Conservation (phyloP, 345 rosid genomes). For the Moricandia moricandioides region DNA sequence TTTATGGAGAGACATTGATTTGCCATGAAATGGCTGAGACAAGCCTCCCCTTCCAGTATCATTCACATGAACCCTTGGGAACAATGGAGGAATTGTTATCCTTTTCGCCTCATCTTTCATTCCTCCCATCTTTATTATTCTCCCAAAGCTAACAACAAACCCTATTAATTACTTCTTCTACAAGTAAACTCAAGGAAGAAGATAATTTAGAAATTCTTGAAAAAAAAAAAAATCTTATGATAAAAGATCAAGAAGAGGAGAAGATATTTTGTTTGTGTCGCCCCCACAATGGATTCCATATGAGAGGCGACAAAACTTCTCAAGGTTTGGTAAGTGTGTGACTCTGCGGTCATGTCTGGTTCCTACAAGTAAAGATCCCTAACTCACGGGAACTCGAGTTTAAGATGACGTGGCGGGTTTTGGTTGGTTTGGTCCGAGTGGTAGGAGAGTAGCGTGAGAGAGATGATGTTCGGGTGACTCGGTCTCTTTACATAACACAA, state of each 20-base stretch:
- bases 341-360: conserved; percentile 32
- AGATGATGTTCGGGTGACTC: conserved; percentile 33
- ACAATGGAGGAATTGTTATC: conserved; percentile 36
- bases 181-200: conserved; percentile 18
- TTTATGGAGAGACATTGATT: conserved; percentile 13
- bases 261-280: conserved; percentile 30
- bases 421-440: conserved; percentile 32
- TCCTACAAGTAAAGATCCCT: conserved; percentile 36
- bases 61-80: conserved; percentile 36
- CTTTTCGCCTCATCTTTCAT: conserved; percentile 41
- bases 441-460: conserved; percentile 24
- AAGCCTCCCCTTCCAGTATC: conserved; percentile 28
- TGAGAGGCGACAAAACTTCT: conserved; percentile 31
- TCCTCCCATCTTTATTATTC: conserved; percentile 31
- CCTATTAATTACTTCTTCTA: neutral
- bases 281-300: conserved; percentile 35
- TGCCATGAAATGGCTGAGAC: conserved; percentile 25
- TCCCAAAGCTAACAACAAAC: neutral
- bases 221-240: too few species aligned
- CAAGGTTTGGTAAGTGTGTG: conserved; percentile 12
- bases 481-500: conserved; percentile 22
- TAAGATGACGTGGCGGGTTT: conserved; percentile 17
- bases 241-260: neutral
- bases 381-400: conserved; percentile 32
- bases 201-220: neutral